Evolutionary conservation across 1,284 basidiomycete species (phyloP).

Genomic region (Malassezia slooffiae): DNA sequence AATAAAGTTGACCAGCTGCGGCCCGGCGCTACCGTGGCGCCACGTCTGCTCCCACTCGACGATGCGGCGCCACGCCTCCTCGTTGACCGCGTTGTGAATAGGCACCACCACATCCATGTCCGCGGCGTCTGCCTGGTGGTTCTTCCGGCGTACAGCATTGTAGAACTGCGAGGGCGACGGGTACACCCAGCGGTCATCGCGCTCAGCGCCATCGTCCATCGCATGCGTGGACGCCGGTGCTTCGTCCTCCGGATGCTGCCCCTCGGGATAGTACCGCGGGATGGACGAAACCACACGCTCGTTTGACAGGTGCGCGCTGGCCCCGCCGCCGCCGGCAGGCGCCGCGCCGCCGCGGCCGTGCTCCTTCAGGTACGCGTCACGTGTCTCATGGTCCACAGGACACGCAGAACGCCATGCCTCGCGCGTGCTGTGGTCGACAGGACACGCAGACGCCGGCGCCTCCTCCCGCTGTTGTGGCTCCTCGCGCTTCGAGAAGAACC

Average conservation of each 20-base stretch:
- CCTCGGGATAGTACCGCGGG: constrained; percentile 53
- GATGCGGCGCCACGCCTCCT: constrained; percentile 84
- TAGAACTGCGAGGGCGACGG: constrained; percentile 97
- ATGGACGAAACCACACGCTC: constrained; percentile 79
- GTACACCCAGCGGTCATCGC: constrained; percentile 71
- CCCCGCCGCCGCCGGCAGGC: constrained; percentile 7
- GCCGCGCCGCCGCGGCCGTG: constrained; percentile 6
- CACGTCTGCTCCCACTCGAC: constrained; percentile 65
- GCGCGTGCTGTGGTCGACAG: constrained; percentile 11
- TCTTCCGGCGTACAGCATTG: constrained; percentile 81
- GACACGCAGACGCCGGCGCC: constrained; percentile 10
- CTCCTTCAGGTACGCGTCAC: constrained; percentile 47
- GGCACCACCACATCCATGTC: constrained; percentile 96
- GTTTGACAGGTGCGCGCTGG: constrained; percentile 48
- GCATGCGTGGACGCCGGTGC: constrained; percentile 6
- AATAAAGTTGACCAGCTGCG: constrained; percentile 73
- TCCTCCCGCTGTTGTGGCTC: no score
- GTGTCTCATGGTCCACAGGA: constrained; percentile 57
- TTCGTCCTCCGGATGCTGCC: constrained; percentile 2
- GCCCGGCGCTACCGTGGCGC: constrained; percentile 48
- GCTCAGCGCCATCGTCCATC: constrained; percentile 16
- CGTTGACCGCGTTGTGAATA: constrained; percentile 98
- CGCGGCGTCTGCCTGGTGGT: constrained; percentile 55
- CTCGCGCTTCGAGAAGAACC: constrained; percentile 8
- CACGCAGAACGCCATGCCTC: constrained; percentile 48